These are phyloP conservation scores for Neoascochyta sp. DNA, from an alignment of 2,329 filamentous ascomycete genomes.

Conservation along the genomic window DNA sequence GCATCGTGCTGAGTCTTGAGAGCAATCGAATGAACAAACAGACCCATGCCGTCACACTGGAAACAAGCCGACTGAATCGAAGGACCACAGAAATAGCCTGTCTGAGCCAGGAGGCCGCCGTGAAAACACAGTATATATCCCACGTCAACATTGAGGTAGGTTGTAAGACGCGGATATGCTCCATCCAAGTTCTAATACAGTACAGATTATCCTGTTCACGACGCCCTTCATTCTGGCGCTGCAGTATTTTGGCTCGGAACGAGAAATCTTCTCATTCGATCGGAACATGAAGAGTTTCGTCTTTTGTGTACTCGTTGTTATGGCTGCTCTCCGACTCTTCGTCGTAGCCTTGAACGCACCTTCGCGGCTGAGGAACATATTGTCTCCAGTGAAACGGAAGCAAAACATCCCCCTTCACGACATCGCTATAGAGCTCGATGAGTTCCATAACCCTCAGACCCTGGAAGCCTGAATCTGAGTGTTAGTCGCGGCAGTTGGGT, in stretches of 20 bases:
- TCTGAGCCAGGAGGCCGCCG: constrained; percentile 1
- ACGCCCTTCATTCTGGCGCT: constrained; percentile 8
- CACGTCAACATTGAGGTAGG: constrained; percentile 7
- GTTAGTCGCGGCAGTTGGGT: background rate
- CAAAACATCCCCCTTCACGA: background rate
- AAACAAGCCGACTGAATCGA: constrained; percentile 1
- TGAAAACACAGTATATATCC: constrained; percentile 6
- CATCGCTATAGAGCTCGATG: background rate
- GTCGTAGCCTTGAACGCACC: constrained; percentile 1
- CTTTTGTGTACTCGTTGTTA: constrained; percentile 2
- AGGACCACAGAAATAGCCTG: constrained; percentile 1
- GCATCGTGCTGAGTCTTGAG: too few relatives aligned
- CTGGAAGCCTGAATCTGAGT: background rate
- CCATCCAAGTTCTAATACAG: constrained; percentile 1
- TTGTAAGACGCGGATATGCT: too few relatives aligned
- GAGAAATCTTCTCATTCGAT: constrained; percentile 8
- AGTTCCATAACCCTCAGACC: background rate
- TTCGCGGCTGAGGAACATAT: constrained; percentile 1
- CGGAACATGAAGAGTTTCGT: constrained; percentile 6
- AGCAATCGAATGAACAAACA: constrained; percentile 2
- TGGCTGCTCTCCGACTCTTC: constrained; percentile 1
- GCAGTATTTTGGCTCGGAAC: constrained; percentile 11
- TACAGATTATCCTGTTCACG: constrained; percentile 9
- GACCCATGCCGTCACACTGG: background rate
- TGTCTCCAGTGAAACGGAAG: background rate